Conservation (phyloP, 2,329 filamentous ascomycete species). For the Aspergillus piperis region DNA sequence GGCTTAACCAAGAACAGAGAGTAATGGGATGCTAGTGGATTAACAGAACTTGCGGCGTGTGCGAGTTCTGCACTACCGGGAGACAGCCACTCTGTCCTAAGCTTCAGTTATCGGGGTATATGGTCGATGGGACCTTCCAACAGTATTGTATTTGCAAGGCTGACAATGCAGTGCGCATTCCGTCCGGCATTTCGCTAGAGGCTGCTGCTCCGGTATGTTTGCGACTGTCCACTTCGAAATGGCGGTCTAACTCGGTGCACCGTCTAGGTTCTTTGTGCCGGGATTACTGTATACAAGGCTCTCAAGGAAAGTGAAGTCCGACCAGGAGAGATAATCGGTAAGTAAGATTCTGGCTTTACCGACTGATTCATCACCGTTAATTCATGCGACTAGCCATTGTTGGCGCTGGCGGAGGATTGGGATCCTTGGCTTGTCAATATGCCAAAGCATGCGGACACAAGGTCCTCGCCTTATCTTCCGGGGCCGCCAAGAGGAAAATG, state of each 20-base stretch:
- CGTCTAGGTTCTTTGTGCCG: conserved; percentile 69
- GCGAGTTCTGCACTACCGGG: conserved; percentile 74
- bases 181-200: conserved; percentile 73
- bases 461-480: conserved; percentile 78
- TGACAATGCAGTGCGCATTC: conserved; percentile 78
- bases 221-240: neutral
- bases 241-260: neutral
- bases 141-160: conserved; percentile 88
- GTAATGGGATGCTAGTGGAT: conserved; percentile 62
- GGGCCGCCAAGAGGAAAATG: conserved; percentile 75
- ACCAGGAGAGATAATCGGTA: conserved; percentile 65
- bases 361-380: too few relatives aligned
- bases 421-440: conserved; percentile 80
- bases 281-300: conserved; percentile 87
- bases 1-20: too few relatives aligned
- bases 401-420: conserved; percentile 82
- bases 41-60: conserved; percentile 79
- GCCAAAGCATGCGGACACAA: conserved; percentile 85
- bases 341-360: too few relatives aligned
- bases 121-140: conserved; percentile 89
- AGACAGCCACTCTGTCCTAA: conserved; percentile 80
- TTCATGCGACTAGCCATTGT: conserved; percentile 84
- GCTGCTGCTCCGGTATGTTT: conserved; percentile 63
- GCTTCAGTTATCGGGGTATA: conserved; percentile 79
- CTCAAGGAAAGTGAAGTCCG: conserved; percentile 77